A percentile compares a stretch with the other conserved stretches of the same genome.
Conservation (phyloP, 371 early-diverging fungal genomes). For the Saksenaea vasiformis region DNA sequence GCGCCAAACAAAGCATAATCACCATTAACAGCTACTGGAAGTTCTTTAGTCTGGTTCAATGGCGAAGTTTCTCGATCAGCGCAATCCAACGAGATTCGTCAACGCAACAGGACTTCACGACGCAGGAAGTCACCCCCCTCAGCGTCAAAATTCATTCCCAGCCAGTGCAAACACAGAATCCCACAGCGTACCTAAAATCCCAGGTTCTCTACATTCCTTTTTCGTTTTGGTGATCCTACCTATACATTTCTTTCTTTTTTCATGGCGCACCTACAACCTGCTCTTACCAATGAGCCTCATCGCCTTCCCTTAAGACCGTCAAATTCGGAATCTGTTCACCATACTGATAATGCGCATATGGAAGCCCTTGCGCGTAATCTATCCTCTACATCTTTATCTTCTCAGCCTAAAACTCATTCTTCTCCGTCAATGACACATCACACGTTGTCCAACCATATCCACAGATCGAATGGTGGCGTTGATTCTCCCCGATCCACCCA, state of each 20-base stretch:
- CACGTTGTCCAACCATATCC: neutral
- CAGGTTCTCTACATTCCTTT: too few species aligned
- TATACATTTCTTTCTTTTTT: neutral
- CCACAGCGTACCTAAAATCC: too few species aligned
- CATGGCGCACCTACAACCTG: neutral
- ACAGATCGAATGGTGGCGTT: neutral
- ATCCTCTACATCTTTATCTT: neutral
- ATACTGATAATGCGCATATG: neutral
- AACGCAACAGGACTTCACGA: too few species aligned
- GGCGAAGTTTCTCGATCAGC: too few species aligned
- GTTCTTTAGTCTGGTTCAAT: too few species aligned
- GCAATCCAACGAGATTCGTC: too few species aligned
- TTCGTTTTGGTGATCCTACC: too few species aligned
- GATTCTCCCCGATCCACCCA: neutral
- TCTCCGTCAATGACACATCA: neutral
- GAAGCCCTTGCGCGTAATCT: neutral
- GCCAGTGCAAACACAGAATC: too few species aligned
- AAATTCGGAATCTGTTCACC: neutral
- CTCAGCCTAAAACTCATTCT: neutral
- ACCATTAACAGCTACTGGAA: too few species aligned
- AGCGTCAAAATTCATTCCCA: too few species aligned
- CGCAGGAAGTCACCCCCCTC: too few species aligned
- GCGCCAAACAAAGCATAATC: too few species aligned
- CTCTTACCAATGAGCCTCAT: neutral
- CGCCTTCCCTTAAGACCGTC: neutral